Conservation (phyloP, 805 yeast genomes). For the Candida quercuum region DNA sequence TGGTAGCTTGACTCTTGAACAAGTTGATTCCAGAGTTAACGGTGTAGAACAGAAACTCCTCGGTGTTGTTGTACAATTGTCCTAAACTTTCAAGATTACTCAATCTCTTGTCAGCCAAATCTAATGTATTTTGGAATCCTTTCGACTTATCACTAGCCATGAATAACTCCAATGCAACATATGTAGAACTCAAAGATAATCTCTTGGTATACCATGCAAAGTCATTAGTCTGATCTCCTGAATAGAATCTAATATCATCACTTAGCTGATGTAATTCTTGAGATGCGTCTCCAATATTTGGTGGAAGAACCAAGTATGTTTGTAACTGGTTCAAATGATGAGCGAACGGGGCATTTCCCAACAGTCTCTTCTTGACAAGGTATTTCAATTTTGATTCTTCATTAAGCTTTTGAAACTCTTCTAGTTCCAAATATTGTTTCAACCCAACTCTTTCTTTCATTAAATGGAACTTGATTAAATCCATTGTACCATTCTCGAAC, state of each 20-base stretch:
- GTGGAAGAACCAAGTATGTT: conserved; percentile 60
- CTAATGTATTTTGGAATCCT: conserved; percentile 50
- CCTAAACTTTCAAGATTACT: conserved; percentile 50
- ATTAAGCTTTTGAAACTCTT: conserved; percentile 25
- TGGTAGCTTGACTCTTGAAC: conserved; percentile 60
- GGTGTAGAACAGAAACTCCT: conserved; percentile 69
- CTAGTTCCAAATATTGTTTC: conserved; percentile 27
- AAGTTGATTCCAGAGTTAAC: conserved; percentile 59
- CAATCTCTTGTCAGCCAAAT: conserved; percentile 59
- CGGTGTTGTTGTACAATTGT: conserved; percentile 53
- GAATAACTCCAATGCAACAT: conserved; percentile 71
- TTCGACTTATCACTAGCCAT: conserved; percentile 70
- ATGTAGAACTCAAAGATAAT: conserved; percentile 59
- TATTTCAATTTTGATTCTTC: conserved; percentile 40
- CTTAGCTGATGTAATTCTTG: conserved; percentile 68
- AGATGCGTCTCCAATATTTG: conserved; percentile 49
- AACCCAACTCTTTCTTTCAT: conserved; percentile 42
- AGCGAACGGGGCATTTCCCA: conserved; percentile 35
- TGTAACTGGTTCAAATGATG: conserved; percentile 34
- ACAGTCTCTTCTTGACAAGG: conserved; percentile 42
- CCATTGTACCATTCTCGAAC: conserved; percentile 39
- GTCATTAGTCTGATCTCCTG: conserved; percentile 77
- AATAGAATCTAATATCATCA: conserved; percentile 77
- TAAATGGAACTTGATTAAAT: conserved; percentile 52
- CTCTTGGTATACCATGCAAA: conserved; percentile 93